Evolutionary conservation across 192 early-diverging fungal species (phyloP).

Genomic region (Linnemannia exigua): DNA sequence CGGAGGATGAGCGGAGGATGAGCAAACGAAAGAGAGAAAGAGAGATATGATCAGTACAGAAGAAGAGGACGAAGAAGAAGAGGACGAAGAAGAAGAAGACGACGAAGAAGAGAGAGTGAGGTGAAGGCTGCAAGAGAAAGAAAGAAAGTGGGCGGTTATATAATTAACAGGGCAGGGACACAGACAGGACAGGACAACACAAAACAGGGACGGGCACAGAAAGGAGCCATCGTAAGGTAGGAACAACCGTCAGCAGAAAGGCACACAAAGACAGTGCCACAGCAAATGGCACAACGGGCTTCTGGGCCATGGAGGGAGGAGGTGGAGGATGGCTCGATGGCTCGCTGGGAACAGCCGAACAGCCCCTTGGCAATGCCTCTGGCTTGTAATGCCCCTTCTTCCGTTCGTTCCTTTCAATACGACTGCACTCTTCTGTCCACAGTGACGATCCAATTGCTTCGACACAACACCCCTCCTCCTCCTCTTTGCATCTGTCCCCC

Average conservation of each 20-base stretch:
- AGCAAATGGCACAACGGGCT: background rate
- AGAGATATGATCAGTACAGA: background rate
- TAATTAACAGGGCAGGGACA: background rate
- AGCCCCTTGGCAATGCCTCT: background rate
- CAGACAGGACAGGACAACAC: too few species aligned
- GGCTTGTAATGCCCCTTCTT: background rate
- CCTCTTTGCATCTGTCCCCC: background rate
- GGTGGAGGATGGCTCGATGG: background rate
- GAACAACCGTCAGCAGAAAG: background rate
- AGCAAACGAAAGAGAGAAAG: background rate
- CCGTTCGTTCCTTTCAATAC: background rate
- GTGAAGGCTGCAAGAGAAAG: background rate
- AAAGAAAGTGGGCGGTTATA: background rate
- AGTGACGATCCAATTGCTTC: background rate
- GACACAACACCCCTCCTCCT: too few species aligned
- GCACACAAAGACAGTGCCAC: background rate
- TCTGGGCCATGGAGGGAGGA: background rate
- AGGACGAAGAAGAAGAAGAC: background rate
- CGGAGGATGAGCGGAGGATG: background rate
- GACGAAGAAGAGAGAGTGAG: too few species aligned
- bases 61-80: background rate
- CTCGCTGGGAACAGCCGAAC: background rate
- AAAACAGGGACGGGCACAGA: background rate
- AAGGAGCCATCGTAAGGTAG: background rate
- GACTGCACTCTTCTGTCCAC: background rate